Evolutionary conservation across 106 monocot species (phyloP).

Genomic region (Dendrobium catenatum): DNA sequence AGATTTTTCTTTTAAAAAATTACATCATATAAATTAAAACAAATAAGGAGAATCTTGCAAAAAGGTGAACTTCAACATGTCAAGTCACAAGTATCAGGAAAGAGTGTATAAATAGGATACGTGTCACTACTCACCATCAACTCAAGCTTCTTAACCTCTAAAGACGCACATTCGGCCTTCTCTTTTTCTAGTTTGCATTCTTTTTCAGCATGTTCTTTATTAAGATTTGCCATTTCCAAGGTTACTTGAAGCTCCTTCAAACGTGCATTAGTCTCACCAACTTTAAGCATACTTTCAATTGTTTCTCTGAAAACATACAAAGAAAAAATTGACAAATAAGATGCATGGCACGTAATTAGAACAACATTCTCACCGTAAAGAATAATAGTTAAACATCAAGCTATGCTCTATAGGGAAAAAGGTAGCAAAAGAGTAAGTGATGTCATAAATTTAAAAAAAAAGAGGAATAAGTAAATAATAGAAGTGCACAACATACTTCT

Average conservation of each 20-base stretch:
- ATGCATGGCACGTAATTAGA: background rate
- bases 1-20: background rate
- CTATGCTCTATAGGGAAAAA: background rate
- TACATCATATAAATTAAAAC: background rate
- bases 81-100: background rate
- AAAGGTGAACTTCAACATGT: background rate
- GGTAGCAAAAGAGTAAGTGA: background rate
- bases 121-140: slow-evolving; percentile 39
- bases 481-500: slow-evolving; percentile 39
- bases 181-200: slow-evolving; percentile 52
- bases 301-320: slow-evolving; percentile 46
- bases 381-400: background rate
- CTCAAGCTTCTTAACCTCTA: slow-evolving; percentile 68
- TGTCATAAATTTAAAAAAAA: background rate
- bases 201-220: slow-evolving; percentile 52
- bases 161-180: slow-evolving; percentile 36
- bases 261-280: slow-evolving; percentile 57
- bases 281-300: slow-evolving; percentile 62
- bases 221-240: slow-evolving; percentile 45
- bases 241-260: slow-evolving; percentile 66
- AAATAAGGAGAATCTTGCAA: background rate
- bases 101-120: background rate
- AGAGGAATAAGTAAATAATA: background rate
- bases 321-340: background rate
- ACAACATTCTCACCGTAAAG: background rate